Percentiles rank a stretch among this genome's conserved stretches.
These are phyloP conservation scores for Rosa hybrid DNA, from an alignment of 331 rosid species.

Conservation along the genomic window DNA sequence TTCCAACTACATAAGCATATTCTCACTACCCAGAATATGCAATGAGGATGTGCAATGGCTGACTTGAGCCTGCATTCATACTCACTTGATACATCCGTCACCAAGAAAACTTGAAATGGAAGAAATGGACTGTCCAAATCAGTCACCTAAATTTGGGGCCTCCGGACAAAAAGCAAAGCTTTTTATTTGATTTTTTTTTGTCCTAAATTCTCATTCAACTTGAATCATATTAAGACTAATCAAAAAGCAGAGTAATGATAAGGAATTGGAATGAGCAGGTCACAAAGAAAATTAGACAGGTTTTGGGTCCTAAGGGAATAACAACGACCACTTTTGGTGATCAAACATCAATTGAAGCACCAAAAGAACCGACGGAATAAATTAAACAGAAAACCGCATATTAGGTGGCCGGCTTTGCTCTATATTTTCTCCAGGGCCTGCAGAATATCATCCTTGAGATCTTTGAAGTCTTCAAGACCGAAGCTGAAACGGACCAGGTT, in stretches of 20 bases:
- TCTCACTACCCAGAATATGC: not conserved
- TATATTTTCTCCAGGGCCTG: slow-evolving; percentile 75
- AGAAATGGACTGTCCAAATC: not conserved
- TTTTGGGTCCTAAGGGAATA: not conserved
- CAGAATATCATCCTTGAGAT: slow-evolving; percentile 72
- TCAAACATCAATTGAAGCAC: slow-evolving; percentile 16
- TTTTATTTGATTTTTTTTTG: not conserved
- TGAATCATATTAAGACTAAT: not conserved
- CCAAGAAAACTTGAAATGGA: not conserved
- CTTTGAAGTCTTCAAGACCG: slow-evolving; percentile 84
- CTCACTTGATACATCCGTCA: slow-evolving; percentile 17
- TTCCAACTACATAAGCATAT: not conserved
- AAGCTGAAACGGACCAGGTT: slow-evolving; percentile 91
- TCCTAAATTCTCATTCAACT: slow-evolving; percentile 10
- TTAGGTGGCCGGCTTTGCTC: not conserved
- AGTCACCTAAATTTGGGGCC: not conserved
- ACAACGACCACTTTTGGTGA: slow-evolving; percentile 3
- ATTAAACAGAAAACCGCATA: slow-evolving; percentile 13
- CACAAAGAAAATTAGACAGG: not conserved
- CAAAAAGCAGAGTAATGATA: not conserved
- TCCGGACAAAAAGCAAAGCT: not conserved
- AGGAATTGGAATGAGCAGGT: not conserved
- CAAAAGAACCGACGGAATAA: not conserved
- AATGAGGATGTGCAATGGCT: not conserved
- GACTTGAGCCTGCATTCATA: no score